phyloP scores from a whole-genome alignment of 1,139 yeast species.

The Petasospora fabianii region DNA sequence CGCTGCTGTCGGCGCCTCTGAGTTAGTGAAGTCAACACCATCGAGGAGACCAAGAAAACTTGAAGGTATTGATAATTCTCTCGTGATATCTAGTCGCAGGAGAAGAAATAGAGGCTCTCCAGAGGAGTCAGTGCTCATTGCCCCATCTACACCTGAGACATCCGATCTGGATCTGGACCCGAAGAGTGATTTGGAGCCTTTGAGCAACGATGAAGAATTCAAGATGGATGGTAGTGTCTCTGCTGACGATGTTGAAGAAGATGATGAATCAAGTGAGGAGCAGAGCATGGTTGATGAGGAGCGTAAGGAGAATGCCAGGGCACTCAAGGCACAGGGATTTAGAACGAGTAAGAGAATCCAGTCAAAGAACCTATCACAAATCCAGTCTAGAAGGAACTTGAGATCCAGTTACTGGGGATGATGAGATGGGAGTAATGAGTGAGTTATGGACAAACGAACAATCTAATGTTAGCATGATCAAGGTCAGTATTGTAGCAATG shows the following conservation, averaged over 20 bases:
- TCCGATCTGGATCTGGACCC: not conserved
- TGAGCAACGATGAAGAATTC: not conserved
- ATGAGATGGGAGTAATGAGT: no score
- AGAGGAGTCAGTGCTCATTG: not conserved
- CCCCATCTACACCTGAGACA: not conserved
- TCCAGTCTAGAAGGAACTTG: conserved; percentile 22
- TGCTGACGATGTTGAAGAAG: conserved; percentile 16
- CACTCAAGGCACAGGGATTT: conserved; percentile 16
- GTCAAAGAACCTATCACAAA: conserved; percentile 23
- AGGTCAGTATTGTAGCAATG: no score
- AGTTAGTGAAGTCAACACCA: no score
- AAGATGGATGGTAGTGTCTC: not conserved
- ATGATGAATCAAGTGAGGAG: conserved; percentile 17
- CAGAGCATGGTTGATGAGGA: conserved; percentile 14
- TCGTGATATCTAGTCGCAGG: not conserved
- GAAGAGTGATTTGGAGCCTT: not conserved
- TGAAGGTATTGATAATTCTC: not conserved
- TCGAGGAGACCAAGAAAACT: not conserved
- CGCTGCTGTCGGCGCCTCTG: no score
- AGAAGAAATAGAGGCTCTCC: not conserved
- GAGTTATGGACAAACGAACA: no score
- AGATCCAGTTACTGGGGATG: conserved; percentile 10
- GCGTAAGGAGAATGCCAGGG: conserved; percentile 16
- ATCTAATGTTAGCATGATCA: no score
- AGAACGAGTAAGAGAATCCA: conserved; percentile 23